A percentile compares a stretch with the other conserved stretches of the same genome.
These are phyloP conservation scores for Mucor velutinosus DNA, from an alignment of 371 early-diverging fungal genomes.

Conservation along the genomic window DNA sequence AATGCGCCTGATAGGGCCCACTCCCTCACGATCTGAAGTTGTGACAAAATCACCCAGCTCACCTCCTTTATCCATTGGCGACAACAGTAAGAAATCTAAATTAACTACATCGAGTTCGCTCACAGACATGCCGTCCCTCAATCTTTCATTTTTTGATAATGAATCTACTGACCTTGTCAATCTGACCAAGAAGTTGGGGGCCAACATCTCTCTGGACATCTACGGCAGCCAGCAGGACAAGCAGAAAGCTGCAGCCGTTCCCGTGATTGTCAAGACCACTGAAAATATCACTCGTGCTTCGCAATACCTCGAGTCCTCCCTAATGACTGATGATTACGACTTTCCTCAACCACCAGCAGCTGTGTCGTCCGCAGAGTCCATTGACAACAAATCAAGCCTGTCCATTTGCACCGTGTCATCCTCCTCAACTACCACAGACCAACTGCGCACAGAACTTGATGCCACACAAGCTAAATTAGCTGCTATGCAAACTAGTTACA, in stretches of 20 bases:
- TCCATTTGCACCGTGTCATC: neutral
- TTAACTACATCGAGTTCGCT: slow-evolving; percentile 3
- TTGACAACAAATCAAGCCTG: neutral
- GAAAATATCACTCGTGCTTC: slow-evolving; percentile 30
- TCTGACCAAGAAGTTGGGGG: slow-evolving; percentile 44
- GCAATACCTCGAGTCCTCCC: slow-evolving; percentile 22
- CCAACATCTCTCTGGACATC: slow-evolving; percentile 28
- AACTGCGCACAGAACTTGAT: slow-evolving; percentile 34
- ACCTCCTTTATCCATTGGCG: slow-evolving; percentile 20
- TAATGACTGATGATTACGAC: slow-evolving; percentile 17
- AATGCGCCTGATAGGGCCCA: slow-evolving; percentile 12
- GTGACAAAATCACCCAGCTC: slow-evolving; percentile 21
- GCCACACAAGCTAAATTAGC: slow-evolving; percentile 23
- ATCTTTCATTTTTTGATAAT: slow-evolving; percentile 50
- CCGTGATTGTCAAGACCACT: slow-evolving; percentile 19
- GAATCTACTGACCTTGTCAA: slow-evolving; percentile 47
- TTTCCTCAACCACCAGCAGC: slow-evolving; percentile 13
- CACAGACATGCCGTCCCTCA: slow-evolving; percentile 26
- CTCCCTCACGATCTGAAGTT: slow-evolving; percentile 28
- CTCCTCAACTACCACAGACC: slow-evolving; percentile 5
- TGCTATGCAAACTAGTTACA: slow-evolving; percentile 31
- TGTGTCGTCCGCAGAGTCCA: neutral
- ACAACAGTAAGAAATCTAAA: slow-evolving; percentile 4
- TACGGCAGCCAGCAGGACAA: slow-evolving; percentile 9
- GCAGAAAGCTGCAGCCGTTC: slow-evolving; percentile 13